Evolutionary conservation across 768 basidiomycete genomes (phyloP).

Genomic region (Tremella mesenterica): DNA sequence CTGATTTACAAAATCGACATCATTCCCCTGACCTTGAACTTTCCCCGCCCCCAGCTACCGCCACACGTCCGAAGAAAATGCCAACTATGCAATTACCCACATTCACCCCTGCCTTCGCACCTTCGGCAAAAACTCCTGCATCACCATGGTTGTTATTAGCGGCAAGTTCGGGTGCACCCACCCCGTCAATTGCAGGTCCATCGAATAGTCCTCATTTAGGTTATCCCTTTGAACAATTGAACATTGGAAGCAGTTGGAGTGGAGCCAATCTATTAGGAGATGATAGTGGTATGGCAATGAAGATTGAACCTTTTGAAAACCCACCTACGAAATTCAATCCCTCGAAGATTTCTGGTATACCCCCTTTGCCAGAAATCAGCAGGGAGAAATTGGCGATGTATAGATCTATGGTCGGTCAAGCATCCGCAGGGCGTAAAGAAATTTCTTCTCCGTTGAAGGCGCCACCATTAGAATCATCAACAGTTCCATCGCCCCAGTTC

Average conservation of each 20-base stretch:
- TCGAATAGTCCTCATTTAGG: constrained; percentile 39
- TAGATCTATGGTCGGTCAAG: constrained; percentile 12
- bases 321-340: neutral
- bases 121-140: neutral
- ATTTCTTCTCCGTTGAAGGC: neutral
- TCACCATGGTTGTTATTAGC: constrained; percentile 40
- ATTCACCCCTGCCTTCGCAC: constrained; percentile 9
- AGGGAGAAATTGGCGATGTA: constrained; percentile 21
- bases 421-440: constrained; percentile 5
- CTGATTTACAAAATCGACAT: neutral
- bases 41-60: neutral
- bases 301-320: constrained; percentile 8
- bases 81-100: neutral
- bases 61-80: neutral
- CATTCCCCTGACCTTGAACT: neutral
- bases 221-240: constrained; percentile 41
- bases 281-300: constrained; percentile 2
- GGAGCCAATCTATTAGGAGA: constrained; percentile 31
- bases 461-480: constrained; percentile 6
- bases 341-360: neutral
- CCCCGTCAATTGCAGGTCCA: constrained; percentile 37
- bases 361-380: constrained; percentile 14
- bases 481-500: constrained; percentile 11
- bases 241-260: constrained; percentile 37
- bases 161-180: constrained; percentile 37